Percentiles rank a stretch among this genome's conserved stretches.
Evolutionary conservation across 2,329 filamentous ascomycete genomes (phyloP).

Genomic region (Aureobasidium sp.): DNA sequence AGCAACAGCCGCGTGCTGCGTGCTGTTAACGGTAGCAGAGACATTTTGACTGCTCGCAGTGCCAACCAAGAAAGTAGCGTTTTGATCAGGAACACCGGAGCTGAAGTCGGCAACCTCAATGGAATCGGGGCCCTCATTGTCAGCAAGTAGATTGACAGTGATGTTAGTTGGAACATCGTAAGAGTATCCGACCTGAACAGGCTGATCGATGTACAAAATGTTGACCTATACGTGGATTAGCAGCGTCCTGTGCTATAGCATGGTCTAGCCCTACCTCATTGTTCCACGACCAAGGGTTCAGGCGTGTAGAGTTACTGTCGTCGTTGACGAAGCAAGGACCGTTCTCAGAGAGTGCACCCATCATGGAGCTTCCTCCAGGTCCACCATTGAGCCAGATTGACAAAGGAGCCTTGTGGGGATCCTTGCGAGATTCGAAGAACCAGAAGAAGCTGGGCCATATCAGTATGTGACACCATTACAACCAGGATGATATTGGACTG

Average conservation of each 20-base stretch:
- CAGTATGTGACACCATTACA: conserved; percentile 18
- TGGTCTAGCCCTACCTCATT: conserved; percentile 17
- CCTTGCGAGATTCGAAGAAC: conserved; percentile 52
- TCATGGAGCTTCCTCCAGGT: conserved; percentile 44
- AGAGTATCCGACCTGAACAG: conserved; percentile 47
- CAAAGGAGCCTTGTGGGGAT: conserved; percentile 44
- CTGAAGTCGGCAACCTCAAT: conserved; percentile 19
- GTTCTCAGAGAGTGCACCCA: conserved; percentile 41
- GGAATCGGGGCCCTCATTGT: conserved; percentile 8
- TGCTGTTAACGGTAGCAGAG: conserved; percentile 21
- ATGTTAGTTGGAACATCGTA: conserved; percentile 24
- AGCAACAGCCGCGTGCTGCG: conserved; percentile 30
- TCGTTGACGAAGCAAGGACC: conserved; percentile 47
- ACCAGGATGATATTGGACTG: conserved; percentile 20
- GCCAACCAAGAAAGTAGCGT: conserved; percentile 33
- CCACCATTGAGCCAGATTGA: conserved; percentile 52
- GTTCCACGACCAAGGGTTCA: conserved; percentile 56
- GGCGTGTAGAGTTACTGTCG: conserved; percentile 42
- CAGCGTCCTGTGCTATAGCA: not conserved
- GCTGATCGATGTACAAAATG: conserved; percentile 58
- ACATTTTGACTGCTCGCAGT: conserved; percentile 51
- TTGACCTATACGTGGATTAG: conserved; percentile 24
- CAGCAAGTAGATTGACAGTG: conserved; percentile 13
- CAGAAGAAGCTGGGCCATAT: conserved; percentile 44
- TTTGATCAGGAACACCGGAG: conserved; percentile 29